Conservation (phyloP, 768 basidiomycete species). For the Hemileccinum rubropunctum region DNA sequence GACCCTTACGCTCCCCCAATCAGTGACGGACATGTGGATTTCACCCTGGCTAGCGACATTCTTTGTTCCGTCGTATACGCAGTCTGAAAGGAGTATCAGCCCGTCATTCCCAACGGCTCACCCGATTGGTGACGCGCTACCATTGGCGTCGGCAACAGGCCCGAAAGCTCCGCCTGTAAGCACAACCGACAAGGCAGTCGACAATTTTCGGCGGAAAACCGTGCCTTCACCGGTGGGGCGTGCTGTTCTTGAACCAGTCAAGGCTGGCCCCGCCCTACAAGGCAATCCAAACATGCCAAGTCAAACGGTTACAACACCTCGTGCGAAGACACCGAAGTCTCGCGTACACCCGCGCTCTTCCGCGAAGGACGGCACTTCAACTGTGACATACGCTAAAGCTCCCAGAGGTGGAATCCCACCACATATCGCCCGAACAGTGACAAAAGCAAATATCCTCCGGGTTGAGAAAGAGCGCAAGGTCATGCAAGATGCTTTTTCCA, state of each 20-base stretch:
- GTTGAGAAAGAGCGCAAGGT: conserved; percentile 24
- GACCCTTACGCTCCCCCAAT: conserved; percentile 9
- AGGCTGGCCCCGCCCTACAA: background rate
- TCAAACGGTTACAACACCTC: background rate
- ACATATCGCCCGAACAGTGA: conserved; percentile 29
- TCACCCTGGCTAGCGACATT: conserved; percentile 8
- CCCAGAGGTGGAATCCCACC: conserved; percentile 33
- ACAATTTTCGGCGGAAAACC: background rate
- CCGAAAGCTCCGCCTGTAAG: background rate
- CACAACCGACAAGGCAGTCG: background rate
- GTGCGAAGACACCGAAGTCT: conserved; percentile 3
- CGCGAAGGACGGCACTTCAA: background rate
- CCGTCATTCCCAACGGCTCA: background rate
- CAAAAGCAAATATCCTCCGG: conserved; percentile 25
- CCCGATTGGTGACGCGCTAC: background rate
- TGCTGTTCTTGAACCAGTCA: conserved; percentile 2
- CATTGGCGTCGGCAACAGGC: background rate
- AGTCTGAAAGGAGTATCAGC: background rate
- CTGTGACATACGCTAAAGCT: conserved; percentile 12
- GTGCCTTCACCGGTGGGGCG: background rate
- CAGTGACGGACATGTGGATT: background rate
- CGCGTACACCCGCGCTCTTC: background rate
- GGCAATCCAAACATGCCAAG: background rate
- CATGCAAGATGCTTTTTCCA: conserved; percentile 14
- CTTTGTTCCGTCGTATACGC: background rate